phyloP scores from a whole-genome alignment of 305 asterid genomes.

The Fraxinus angustifolia region DNA sequence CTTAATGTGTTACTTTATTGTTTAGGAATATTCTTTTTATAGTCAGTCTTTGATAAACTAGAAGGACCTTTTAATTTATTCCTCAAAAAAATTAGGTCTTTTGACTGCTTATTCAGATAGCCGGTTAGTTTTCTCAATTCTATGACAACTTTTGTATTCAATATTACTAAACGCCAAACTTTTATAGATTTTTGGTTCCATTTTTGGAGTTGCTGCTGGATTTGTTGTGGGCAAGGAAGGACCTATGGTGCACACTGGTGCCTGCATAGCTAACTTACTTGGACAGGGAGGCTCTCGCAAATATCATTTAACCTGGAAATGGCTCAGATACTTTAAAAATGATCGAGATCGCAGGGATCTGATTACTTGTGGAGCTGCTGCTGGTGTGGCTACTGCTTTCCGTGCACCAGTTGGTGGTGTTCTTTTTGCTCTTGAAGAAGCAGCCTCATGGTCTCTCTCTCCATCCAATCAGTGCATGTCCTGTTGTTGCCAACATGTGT shows the following conservation, averaged over 20 bases:
- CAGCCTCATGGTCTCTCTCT: slow-evolving; percentile 74
- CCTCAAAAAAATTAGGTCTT: neutral
- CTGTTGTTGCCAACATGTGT: neutral
- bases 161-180: slow-evolving; percentile 9
- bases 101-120: neutral
- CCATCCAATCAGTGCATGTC: slow-evolving; percentile 1
- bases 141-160: neutral
- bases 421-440: slow-evolving; percentile 97
- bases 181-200: slow-evolving; percentile 82
- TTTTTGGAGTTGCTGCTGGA: slow-evolving; percentile 96
- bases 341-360: slow-evolving; percentile 89
- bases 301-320: slow-evolving; percentile 87
- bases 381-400: slow-evolving; percentile 98
- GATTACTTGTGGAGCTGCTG: slow-evolving; percentile 98
- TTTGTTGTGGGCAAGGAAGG: slow-evolving; percentile 97
- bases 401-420: slow-evolving; percentile 99
- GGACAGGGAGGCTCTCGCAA: slow-evolving; percentile 98
- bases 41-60: neutral
- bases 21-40: neutral
- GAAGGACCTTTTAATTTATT: neutral
- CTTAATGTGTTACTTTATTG: neutral
- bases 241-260: slow-evolving; percentile 97
- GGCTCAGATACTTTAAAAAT: slow-evolving; percentile 83
- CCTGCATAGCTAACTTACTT: slow-evolving; percentile 89
- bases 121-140: neutral